These are phyloP conservation scores for Clonostachys rosea DNA, from an alignment of 2,329 filamentous ascomycete species.

Conservation along the genomic window DNA sequence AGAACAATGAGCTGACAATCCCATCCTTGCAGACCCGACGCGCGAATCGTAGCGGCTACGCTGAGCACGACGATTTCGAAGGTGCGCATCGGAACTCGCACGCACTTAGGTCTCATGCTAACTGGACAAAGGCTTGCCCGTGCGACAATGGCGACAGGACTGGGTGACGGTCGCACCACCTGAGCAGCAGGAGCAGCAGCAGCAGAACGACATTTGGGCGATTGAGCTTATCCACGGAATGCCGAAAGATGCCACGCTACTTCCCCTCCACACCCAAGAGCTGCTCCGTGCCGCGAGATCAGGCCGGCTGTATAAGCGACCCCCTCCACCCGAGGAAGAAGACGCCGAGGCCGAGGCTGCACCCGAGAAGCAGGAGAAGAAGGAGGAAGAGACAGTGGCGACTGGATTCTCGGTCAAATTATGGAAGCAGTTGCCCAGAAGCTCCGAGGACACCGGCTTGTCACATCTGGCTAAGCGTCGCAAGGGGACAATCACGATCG, in stretches of 20 bases:
- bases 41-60: conserved; percentile 49
- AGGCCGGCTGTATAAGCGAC: conserved; percentile 70
- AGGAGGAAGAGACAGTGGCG: conserved; percentile 54
- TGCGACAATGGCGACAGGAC: conserved; percentile 83
- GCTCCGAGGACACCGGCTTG: conserved; percentile 44
- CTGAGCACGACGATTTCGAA: conserved; percentile 60
- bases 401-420: conserved; percentile 51
- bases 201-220: conserved; percentile 67
- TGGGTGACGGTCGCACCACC: conserved; percentile 64
- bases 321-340: conserved; percentile 56
- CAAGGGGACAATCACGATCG: conserved; percentile 55
- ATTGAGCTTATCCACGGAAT: conserved; percentile 71
- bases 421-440: conserved; percentile 60
- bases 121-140: conserved; percentile 62
- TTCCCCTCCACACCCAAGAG: conserved; percentile 76
- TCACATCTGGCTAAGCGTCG: conserved; percentile 58
- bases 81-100: conserved; percentile 25
- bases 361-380: conserved; percentile 52
- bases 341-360: conserved; percentile 44
- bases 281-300: conserved; percentile 77
- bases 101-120: background rate
- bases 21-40: conserved; percentile 42
- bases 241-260: conserved; percentile 78
- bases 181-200: conserved; percentile 55
- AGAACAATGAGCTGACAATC: conserved; percentile 4